Evolutionary conservation across 257 asterid species (phyloP).

Genomic region (Solanum piurae): DNA sequence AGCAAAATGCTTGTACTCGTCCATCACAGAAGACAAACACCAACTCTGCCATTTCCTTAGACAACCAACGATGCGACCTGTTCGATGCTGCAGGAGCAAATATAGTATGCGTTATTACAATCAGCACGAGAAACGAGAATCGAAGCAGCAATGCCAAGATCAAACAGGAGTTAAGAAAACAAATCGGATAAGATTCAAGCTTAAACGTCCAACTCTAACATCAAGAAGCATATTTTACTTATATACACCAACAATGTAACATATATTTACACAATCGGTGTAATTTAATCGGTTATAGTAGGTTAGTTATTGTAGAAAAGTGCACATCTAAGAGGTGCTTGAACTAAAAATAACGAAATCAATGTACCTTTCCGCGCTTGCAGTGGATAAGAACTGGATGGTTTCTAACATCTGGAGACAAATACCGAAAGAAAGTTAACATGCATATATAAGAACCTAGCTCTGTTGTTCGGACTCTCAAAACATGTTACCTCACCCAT

Average conservation of each 20-base stretch:
- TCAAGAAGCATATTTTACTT: not conserved
- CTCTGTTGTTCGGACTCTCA: not conserved
- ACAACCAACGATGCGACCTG: conserved; percentile 38
- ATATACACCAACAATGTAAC: not conserved
- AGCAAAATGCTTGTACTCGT: conserved; percentile 32
- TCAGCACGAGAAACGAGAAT: not conserved
- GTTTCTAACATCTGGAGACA: conserved; percentile 28
- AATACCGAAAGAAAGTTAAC: not conserved
- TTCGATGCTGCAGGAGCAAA: conserved; percentile 28
- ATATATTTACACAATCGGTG: not conserved
- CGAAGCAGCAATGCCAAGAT: not conserved
- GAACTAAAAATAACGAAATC: not conserved
- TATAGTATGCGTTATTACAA: not conserved
- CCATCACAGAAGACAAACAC: conserved; percentile 27
- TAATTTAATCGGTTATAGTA: not conserved
- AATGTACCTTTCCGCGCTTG: conserved; percentile 35
- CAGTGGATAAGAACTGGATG: conserved; percentile 42
- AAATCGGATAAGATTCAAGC: not conserved
- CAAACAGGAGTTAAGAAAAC: not conserved
- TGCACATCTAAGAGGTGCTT: not conserved
- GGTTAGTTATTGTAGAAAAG: not conserved
- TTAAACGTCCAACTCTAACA: not conserved
- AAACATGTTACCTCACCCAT: not conserved
- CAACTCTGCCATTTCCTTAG: conserved; percentile 37
- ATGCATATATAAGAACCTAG: not conserved